phyloP scores from a whole-genome alignment of 2,329 filamentous ascomycete species.

The Stachybotrys chlorohalonatus region DNA sequence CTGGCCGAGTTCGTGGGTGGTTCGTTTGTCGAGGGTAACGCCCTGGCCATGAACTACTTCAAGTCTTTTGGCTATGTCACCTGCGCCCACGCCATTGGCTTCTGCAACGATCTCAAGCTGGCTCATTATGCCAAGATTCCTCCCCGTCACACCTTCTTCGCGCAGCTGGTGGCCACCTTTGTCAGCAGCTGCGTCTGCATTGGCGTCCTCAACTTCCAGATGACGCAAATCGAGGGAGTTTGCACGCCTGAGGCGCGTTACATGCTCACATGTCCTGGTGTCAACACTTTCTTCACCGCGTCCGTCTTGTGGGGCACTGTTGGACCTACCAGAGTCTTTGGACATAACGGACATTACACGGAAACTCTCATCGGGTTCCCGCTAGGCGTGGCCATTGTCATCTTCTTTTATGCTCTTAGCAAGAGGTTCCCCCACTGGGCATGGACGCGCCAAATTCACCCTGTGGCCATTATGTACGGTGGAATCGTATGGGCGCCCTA shows the following conservation, averaged over 20 bases:
- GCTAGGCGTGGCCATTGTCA: slow-evolving; percentile 34
- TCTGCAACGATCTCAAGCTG: slow-evolving; percentile 38
- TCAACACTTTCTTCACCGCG: slow-evolving; percentile 48
- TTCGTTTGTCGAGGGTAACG: slow-evolving; percentile 39
- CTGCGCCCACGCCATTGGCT: slow-evolving; percentile 41
- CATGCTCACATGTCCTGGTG: slow-evolving; percentile 41
- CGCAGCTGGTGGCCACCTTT: slow-evolving; percentile 49
- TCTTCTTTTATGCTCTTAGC: slow-evolving; percentile 29
- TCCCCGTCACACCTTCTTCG: slow-evolving; percentile 48
- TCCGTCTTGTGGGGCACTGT: slow-evolving; percentile 47
- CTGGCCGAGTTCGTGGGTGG: slow-evolving; percentile 45
- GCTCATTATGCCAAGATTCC: slow-evolving; percentile 53
- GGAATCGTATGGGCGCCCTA: slow-evolving; percentile 38
- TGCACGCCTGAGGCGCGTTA: slow-evolving; percentile 38
- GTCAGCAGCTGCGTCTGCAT: slow-evolving; percentile 42
- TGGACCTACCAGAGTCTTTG: slow-evolving; percentile 41
- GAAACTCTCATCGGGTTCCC: slow-evolving; percentile 40
- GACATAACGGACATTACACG: slow-evolving; percentile 36
- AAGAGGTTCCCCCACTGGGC: slow-evolving; percentile 31
- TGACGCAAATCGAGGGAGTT: slow-evolving; percentile 37
- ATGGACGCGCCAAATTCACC: slow-evolving; percentile 35
- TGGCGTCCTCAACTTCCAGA: slow-evolving; percentile 39
- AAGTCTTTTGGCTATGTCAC: slow-evolving; percentile 43
- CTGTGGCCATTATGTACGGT: slow-evolving; percentile 38
- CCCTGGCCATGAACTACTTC: slow-evolving; percentile 45